phyloP scores from a whole-genome alignment of 2,329 filamentous ascomycete genomes.

The Pezicula neosporulosa region DNA sequence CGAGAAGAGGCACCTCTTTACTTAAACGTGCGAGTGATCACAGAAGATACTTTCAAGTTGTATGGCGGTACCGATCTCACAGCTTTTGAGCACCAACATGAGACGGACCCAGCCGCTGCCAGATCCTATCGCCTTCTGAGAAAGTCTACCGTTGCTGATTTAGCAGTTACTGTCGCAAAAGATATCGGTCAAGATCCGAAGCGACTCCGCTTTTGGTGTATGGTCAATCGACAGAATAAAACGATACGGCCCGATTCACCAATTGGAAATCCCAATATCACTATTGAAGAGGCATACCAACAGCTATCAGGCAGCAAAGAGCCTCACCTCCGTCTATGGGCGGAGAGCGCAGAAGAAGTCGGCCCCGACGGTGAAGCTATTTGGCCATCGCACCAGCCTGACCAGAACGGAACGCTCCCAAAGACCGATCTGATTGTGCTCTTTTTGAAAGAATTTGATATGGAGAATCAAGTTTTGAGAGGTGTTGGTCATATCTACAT shows the following conservation, averaged over 20 bases:
- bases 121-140: slow-evolving; percentile 70
- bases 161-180: slow-evolving; percentile 66
- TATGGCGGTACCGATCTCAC: slow-evolving; percentile 85
- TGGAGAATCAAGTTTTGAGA: slow-evolving; percentile 67
- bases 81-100: slow-evolving; percentile 56
- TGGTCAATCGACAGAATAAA: slow-evolving; percentile 98
- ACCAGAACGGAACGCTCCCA: slow-evolving; percentile 51
- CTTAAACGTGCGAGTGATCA: slow-evolving; percentile 78
- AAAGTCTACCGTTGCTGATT: slow-evolving; percentile 71
- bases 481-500: slow-evolving; percentile 86
- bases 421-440: slow-evolving; percentile 71
- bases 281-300: slow-evolving; percentile 69
- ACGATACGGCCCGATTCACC: slow-evolving; percentile 89
- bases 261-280: slow-evolving; percentile 73
- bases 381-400: slow-evolving; percentile 64
- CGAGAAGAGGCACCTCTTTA: slow-evolving; percentile 93
- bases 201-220: slow-evolving; percentile 82
- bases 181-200: slow-evolving; percentile 67
- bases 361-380: slow-evolving; percentile 64
- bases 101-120: slow-evolving; percentile 63
- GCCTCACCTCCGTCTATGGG: slow-evolving; percentile 74
- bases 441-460: slow-evolving; percentile 90
- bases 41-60: slow-evolving; percentile 73
- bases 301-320: slow-evolving; percentile 67
- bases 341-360: slow-evolving; percentile 70